phyloP scores from a whole-genome alignment of 1,139 yeast species.

The Kodamaea alishanica region DNA sequence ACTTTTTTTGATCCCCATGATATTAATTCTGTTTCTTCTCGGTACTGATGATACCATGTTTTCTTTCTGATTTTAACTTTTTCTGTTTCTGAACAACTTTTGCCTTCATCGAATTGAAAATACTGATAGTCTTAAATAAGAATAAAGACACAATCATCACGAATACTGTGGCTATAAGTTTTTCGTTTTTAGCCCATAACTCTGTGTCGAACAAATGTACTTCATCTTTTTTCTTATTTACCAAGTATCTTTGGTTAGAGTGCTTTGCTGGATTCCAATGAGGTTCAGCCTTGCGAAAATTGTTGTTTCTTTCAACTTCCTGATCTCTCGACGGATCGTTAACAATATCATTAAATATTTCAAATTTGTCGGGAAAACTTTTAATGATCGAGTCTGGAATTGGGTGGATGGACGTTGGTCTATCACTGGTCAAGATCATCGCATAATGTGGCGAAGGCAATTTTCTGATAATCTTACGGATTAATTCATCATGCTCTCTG shows the following conservation, averaged over 20 bases:
- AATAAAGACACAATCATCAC: constrained; percentile 26
- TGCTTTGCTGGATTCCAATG: constrained; percentile 28
- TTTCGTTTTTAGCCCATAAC: constrained; percentile 40
- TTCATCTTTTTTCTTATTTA: constrained; percentile 31
- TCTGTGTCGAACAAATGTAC: constrained; percentile 38
- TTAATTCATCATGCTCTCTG: constrained; percentile 46
- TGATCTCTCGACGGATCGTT: constrained; percentile 42
- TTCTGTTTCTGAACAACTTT: constrained; percentile 3
- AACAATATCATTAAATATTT: constrained; percentile 45
- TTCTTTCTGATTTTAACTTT: constrained; percentile 1
- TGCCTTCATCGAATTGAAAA: constrained; percentile 7
- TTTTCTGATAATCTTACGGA: constrained; percentile 52
- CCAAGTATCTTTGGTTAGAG: constrained; percentile 31
- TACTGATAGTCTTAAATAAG: constrained; percentile 14
- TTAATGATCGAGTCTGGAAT: constrained; percentile 27
- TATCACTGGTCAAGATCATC: constrained; percentile 45
- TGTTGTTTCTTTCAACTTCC: constrained; percentile 57
- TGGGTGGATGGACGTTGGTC: constrained; percentile 27
- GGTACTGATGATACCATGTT: constrained; percentile 5
- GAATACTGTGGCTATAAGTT: constrained; percentile 33
- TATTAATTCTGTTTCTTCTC: constrained; percentile 1
- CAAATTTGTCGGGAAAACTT: constrained; percentile 31
- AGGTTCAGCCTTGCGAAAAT: constrained; percentile 35
- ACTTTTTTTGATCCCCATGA: no score
- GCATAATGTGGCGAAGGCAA: constrained; percentile 67